These are phyloP conservation scores for Mortierella sp. DNA, from an alignment of 371 early-diverging fungal species.

Conservation along the genomic window DNA sequence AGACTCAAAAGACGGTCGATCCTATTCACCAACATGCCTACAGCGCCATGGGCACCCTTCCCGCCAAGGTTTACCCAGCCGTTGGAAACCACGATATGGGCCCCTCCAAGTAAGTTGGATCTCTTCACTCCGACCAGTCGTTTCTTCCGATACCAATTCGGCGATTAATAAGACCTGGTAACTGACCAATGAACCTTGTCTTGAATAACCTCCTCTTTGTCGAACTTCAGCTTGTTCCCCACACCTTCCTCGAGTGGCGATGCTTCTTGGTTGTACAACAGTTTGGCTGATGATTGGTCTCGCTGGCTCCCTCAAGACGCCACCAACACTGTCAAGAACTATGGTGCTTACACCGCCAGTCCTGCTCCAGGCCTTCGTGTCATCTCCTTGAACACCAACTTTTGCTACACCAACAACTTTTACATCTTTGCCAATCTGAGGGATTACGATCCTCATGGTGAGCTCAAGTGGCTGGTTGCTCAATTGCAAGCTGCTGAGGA, in stretches of 20 bases:
- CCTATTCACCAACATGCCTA: conserved; percentile 57
- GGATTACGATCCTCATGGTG: conserved; percentile 61
- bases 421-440: conserved; percentile 24
- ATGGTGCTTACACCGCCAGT: conserved; percentile 59
- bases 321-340: conserved; percentile 42
- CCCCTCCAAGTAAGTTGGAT: conserved; percentile 22
- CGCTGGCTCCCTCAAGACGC: conserved; percentile 57
- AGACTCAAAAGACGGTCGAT: conserved; percentile 29
- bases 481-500: conserved; percentile 65
- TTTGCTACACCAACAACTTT: conserved; percentile 65
- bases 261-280: conserved; percentile 58
- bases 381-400: conserved; percentile 69
- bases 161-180: no score
- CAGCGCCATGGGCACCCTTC: conserved; percentile 54
- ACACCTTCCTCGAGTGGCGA: conserved; percentile 51
- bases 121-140: no score
- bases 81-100: conserved; percentile 66
- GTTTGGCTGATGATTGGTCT: conserved; percentile 58
- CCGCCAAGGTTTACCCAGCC: conserved; percentile 62
- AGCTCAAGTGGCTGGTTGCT: conserved; percentile 59
- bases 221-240: conserved; percentile 58
- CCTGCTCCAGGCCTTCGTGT: conserved; percentile 60
- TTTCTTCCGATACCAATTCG: no score
- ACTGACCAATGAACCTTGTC: neutral
- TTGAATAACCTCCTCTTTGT: neutral